phyloP scores from a whole-genome alignment of 148 eudicot genomes.

The Persicaria maculosa region DNA sequence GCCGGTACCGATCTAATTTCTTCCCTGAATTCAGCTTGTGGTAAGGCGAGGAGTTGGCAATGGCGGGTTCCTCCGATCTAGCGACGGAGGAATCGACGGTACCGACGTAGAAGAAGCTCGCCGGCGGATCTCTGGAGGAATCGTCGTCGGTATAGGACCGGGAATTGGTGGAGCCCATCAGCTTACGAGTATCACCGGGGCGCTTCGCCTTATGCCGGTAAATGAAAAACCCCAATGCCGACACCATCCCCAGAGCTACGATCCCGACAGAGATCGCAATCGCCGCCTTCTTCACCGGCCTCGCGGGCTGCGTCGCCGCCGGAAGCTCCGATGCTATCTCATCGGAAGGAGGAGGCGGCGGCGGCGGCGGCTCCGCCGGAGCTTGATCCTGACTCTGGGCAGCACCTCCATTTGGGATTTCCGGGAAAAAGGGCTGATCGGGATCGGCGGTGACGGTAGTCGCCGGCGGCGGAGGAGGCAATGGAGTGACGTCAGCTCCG shows the following conservation, averaged over 20 bases:
- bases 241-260: slow-evolving; percentile 70
- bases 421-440: slow-evolving; percentile 87
- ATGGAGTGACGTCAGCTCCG: not conserved
- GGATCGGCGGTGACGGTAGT: slow-evolving; percentile 9
- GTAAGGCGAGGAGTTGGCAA: slow-evolving; percentile 11
- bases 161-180: slow-evolving; percentile 28
- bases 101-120: slow-evolving; percentile 64
- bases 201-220: slow-evolving; percentile 51
- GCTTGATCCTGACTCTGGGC: slow-evolving; percentile 14
- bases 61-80: slow-evolving; percentile 22
- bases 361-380: slow-evolving; percentile 23
- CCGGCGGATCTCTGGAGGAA: slow-evolving; percentile 48
- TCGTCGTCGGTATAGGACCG: slow-evolving; percentile 16
- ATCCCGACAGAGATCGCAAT: slow-evolving; percentile 68
- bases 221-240: slow-evolving; percentile 67
- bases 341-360: slow-evolving; percentile 6
- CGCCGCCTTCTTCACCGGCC: slow-evolving; percentile 64
- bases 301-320: slow-evolving; percentile 42
- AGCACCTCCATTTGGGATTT: slow-evolving; percentile 39
- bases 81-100: slow-evolving; percentile 58
- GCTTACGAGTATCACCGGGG: slow-evolving; percentile 47
- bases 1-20: slow-evolving; percentile 10
- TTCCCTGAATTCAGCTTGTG: slow-evolving; percentile 7
- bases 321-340: slow-evolving; percentile 29
- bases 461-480: slow-evolving; percentile 9